Conservation (phyloP, 768 basidiomycete genomes). For the Hygrophorus pudorinus region DNA sequence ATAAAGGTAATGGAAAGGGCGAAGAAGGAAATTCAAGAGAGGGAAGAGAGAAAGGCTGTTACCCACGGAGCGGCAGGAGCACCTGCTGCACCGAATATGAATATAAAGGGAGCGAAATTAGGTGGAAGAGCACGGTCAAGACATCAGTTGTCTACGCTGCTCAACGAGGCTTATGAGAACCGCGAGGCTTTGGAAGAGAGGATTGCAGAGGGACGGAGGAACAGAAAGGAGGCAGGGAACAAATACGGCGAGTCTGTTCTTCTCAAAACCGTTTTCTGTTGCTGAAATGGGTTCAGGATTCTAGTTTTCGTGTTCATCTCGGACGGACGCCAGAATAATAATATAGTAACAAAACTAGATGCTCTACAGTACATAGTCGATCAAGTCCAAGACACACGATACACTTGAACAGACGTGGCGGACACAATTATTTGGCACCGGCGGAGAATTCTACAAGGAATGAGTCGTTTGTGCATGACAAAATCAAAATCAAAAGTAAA, state of each 20-base stretch:
- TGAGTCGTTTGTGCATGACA: too few species aligned
- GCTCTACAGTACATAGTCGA: neutral
- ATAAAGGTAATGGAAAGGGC: conserved; percentile 70
- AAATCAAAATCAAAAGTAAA: neutral
- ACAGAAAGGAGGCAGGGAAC: conserved; percentile 84
- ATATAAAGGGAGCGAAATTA: conserved; percentile 65
- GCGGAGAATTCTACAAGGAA: neutral
- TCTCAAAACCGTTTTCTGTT: neutral
- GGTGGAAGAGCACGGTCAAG: conserved; percentile 61
- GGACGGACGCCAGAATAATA: neutral
- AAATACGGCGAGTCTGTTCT: conserved; percentile 62
- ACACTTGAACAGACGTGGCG: neutral
- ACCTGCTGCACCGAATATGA: conserved; percentile 70
- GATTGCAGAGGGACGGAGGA: conserved; percentile 70
- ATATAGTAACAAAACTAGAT: neutral
- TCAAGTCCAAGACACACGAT: neutral
- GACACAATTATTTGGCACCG: neutral
- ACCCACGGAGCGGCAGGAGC: conserved; percentile 49
- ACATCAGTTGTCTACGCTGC: conserved; percentile 71
- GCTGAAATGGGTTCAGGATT: neutral
- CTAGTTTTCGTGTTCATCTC: neutral
- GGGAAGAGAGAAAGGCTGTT: conserved; percentile 67
- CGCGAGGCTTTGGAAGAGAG: conserved; percentile 74
- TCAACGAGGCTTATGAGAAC: conserved; percentile 78
- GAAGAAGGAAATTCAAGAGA: conserved; percentile 61